These are phyloP conservation scores for Monosporozyma aquatica DNA, from an alignment of 805 yeast species.

Conservation along the genomic window DNA sequence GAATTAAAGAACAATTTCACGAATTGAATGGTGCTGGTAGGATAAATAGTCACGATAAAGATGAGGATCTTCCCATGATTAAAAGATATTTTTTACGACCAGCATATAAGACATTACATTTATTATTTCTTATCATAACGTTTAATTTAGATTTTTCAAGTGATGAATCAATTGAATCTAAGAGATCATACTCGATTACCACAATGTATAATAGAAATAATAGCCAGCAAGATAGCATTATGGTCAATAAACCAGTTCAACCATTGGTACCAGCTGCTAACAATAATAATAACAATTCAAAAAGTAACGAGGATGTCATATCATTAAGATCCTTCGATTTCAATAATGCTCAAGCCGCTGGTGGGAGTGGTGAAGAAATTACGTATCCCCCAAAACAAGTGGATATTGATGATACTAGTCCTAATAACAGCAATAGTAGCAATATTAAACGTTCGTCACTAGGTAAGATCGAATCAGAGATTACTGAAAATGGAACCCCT, in stretches of 20 bases:
- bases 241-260: background rate
- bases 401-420: background rate
- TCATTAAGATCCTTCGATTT: conserved; percentile 1
- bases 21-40: background rate
- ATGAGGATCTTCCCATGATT: background rate
- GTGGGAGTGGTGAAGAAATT: background rate
- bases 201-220: background rate
- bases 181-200: conserved; percentile 1
- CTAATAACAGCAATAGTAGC: background rate
- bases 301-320: background rate
- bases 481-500: background rate
- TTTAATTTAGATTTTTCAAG: conserved; percentile 17
- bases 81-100: background rate
- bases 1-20: conserved; percentile 34
- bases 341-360: background rate
- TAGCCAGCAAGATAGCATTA: background rate
- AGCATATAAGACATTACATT: background rate
- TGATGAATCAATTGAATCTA: conserved; percentile 9
- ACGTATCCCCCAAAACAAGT: background rate
- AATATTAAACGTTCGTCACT: background rate
- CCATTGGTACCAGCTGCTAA: background rate
- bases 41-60: background rate
- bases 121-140: conserved; percentile 15
- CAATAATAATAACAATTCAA: background rate
- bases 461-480: background rate